A percentile compares a stretch with the other conserved stretches of the same genome.
Conservation (phyloP, 1,139 yeast species). For the Pneumocystis sp. region DNA sequence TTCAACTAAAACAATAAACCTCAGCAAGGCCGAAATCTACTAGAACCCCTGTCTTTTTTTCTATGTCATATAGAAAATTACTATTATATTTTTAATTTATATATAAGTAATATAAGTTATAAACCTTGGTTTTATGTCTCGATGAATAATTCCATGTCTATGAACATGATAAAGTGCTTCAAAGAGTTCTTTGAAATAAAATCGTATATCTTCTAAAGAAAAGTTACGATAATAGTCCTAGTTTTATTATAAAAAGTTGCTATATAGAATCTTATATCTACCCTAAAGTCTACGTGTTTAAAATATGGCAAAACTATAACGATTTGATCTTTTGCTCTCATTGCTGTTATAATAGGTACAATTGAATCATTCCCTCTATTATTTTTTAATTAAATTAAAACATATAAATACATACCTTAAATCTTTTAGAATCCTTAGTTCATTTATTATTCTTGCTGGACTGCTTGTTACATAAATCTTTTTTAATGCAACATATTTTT, state of each 20-base stretch:
- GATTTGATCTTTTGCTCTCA: slow-evolving; percentile 79
- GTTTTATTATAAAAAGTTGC: background rate
- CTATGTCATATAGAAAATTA: slow-evolving; percentile 68
- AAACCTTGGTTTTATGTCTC: slow-evolving; percentile 66
- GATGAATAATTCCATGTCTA: slow-evolving; percentile 59
- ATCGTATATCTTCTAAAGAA: slow-evolving; percentile 63
- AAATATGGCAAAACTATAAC: slow-evolving; percentile 84
- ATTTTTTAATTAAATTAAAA: slow-evolving; percentile 1
- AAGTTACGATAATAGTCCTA: slow-evolving; percentile 61
- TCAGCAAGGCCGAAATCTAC: slow-evolving; percentile 94
- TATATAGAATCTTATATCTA: slow-evolving; percentile 3
- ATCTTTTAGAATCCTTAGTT: slow-evolving; percentile 57
- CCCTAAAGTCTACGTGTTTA: slow-evolving; percentile 75
- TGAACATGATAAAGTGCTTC: slow-evolving; percentile 67
- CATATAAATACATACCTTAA: slow-evolving; percentile 24
- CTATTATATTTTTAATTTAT: slow-evolving; percentile 8
- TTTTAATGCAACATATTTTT: slow-evolving; percentile 64
- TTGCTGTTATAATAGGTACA: slow-evolving; percentile 78
- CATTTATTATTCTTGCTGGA: slow-evolving; percentile 79
- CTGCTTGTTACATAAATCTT: slow-evolving; percentile 91
- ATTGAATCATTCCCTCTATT: slow-evolving; percentile 52
- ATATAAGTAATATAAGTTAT: background rate
- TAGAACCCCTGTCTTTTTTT: slow-evolving; percentile 60
- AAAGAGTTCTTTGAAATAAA: slow-evolving; percentile 65
- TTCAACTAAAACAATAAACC: slow-evolving; percentile 5